These are phyloP conservation scores for Craterostigma plantagineum DNA, from an alignment of 257 asterid species.

Conservation along the genomic window DNA sequence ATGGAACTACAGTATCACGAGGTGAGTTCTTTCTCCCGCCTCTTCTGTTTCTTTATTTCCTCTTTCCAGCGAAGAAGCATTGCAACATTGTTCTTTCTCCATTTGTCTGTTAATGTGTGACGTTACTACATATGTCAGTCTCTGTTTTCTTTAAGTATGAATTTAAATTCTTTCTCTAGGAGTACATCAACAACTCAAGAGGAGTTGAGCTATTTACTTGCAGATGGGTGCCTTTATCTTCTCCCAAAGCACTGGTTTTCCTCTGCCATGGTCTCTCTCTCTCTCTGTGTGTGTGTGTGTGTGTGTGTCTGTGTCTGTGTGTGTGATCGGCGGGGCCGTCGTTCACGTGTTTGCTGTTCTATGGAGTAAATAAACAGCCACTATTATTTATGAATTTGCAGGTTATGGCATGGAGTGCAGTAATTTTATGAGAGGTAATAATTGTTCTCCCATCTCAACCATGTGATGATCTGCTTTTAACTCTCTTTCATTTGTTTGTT, in stretches of 20 bases:
- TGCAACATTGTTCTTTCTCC: too few species aligned
- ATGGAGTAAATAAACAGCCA: background rate
- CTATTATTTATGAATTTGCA: conserved; percentile 17
- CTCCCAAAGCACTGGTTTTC: conserved; percentile 93
- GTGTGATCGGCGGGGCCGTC: background rate
- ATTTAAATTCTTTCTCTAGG: conserved; percentile 18
- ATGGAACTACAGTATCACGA: too few species aligned
- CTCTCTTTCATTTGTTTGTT: too few species aligned
- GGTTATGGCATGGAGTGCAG: conserved; percentile 99
- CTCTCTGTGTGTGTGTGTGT: conserved; percentile 9
- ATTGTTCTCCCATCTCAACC: background rate
- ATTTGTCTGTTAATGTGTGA: too few species aligned
- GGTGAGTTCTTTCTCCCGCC: too few species aligned
- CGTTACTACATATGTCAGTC: too few species aligned
- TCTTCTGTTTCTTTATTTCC: too few species aligned
- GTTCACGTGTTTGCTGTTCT: background rate
- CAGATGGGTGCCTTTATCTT: conserved; percentile 73
- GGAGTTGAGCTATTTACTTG: conserved; percentile 71
- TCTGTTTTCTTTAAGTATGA: background rate
- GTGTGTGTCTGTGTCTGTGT: too few species aligned
- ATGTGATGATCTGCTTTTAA: background rate
- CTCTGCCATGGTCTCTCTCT: conserved; percentile 77
- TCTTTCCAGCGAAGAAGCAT: too few species aligned
- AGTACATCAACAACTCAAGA: conserved; percentile 45
- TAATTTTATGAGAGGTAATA: conserved; percentile 76